Base-by-base conservation (phyloP, 495 filamentous ascomycete species). In the Penicillium waksmanii region DNA sequence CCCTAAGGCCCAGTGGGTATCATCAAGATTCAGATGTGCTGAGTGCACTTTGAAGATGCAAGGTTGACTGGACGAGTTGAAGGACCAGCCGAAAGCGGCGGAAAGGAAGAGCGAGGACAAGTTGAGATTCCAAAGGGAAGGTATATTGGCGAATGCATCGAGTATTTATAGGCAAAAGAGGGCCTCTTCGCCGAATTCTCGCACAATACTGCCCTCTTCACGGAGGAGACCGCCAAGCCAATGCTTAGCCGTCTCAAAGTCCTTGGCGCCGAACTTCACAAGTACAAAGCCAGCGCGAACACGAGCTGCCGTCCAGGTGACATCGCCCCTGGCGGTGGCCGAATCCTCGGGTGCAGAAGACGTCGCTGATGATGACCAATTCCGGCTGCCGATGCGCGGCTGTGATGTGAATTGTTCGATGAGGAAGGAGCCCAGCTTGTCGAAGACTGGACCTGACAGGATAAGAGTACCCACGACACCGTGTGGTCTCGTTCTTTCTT, bases 271-370 rank as follows among this genome's bases (percentile, higher is more conserved):
- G 68, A 97, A 95, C 76, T 97, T 98, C 23, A 97, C 88, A 19
- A 97, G 80, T 9, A 93, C 87, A 63, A 91, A 96, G 2, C 91
- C 92, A 9, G 74, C 77, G 8, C 93, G 82, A 27, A 96, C 85
- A 35, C 81, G 82, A 21, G 93, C 89, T 15, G 91, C 93, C 19
- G 92, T 96, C 92, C 93, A 98, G 0, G 96, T 79, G 7, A 94
- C 68, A 51, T 82, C 80, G 54, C 84, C 72, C 89, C 89, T 64
- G 21, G 61, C 64, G 33, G 68, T 67, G n/a, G 66, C 53, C 15
- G 71, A 62, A 1, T 62, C 46, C 71, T 79, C 70, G n/a, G 65
- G 65, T 13, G 66, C 71, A 3, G 68, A 58, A 1, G 66, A 60
- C 3, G 72, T 53, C 2, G 62, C 64, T 35, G 57, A 58, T 12